A percentile compares a stretch with the other conserved stretches of the same genome.
Evolutionary conservation across 495 filamentous ascomycete genomes (phyloP).

Genomic region (Tuber indicum): DNA sequence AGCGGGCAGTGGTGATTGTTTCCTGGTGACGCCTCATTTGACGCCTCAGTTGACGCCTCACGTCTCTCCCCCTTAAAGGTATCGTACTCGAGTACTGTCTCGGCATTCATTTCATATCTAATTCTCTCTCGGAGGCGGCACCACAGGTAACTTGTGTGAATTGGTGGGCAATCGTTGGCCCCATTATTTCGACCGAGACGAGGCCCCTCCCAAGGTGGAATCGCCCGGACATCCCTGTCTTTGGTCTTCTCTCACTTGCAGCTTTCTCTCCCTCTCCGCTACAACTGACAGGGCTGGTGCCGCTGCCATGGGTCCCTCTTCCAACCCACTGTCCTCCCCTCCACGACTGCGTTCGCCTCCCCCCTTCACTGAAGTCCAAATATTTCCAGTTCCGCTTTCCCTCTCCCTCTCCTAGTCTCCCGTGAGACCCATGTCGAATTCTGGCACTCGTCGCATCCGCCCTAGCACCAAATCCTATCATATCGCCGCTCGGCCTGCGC

Average conservation of each 20-base stretch:
- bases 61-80: no score
- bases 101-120: background rate
- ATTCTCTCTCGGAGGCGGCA: background rate
- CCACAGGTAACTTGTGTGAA: background rate
- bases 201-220: background rate
- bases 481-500: constrained; percentile 83
- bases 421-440: constrained; percentile 45
- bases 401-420: constrained; percentile 70
- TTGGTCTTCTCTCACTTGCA: background rate
- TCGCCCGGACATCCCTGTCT: background rate
- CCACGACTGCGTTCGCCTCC: constrained; percentile 42
- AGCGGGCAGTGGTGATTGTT: no score
- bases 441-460: constrained; percentile 69
- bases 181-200: background rate
- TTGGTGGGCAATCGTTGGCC: background rate
- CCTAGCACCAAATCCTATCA: constrained; percentile 84
- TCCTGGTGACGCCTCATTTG: background rate
- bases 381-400: constrained; percentile 44
- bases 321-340: constrained; percentile 16
- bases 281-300: background rate
- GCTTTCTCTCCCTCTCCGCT: background rate
- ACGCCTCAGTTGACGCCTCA: background rate
- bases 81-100: background rate
- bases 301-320: background rate
- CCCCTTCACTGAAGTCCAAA: constrained; percentile 41